Conservation (phyloP, 2,329 filamentous ascomycete genomes). For the Claviceps sp. region DNA sequence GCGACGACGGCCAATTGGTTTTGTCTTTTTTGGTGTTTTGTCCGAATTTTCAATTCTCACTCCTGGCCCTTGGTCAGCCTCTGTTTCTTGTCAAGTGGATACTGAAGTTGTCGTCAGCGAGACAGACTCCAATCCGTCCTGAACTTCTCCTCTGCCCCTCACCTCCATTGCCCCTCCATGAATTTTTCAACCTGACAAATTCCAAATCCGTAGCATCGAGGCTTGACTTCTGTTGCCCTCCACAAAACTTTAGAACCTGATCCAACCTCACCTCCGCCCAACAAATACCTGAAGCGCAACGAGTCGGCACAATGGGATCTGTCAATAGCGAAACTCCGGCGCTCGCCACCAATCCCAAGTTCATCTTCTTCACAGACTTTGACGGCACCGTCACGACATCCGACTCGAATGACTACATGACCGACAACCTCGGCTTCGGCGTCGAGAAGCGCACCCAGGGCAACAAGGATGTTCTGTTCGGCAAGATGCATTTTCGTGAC, state of each 20-base stretch:
- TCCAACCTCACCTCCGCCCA: too few species aligned
- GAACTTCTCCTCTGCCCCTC: background rate
- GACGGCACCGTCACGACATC: conserved; percentile 83
- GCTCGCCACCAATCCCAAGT: conserved; percentile 59
- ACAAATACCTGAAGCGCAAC: background rate
- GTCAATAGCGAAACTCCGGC: conserved; percentile 36
- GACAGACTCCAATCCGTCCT: background rate
- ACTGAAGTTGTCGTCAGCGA: background rate
- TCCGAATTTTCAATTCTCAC: too few species aligned
- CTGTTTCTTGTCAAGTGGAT: background rate
- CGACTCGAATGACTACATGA: conserved; percentile 59
- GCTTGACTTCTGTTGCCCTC: background rate
- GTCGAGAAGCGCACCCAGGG: conserved; percentile 52
- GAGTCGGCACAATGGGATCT: conserved; percentile 28
- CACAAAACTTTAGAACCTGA: too few species aligned
- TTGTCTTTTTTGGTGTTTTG: background rate
- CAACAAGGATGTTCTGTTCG: conserved; percentile 65
- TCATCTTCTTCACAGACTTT: conserved; percentile 98
- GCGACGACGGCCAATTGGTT: background rate
- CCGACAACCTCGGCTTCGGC: conserved; percentile 85
- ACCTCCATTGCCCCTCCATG: background rate
- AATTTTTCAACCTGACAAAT: background rate
- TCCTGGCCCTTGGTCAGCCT: background rate
- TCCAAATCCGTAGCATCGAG: background rate
- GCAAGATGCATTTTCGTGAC: conserved; percentile 63